Evolutionary conservation across 2,329 filamentous ascomycete species (phyloP), one percentile per base, ranked within the genome.

Genomic region (Aspergillus novoparasiticus): DNA sequence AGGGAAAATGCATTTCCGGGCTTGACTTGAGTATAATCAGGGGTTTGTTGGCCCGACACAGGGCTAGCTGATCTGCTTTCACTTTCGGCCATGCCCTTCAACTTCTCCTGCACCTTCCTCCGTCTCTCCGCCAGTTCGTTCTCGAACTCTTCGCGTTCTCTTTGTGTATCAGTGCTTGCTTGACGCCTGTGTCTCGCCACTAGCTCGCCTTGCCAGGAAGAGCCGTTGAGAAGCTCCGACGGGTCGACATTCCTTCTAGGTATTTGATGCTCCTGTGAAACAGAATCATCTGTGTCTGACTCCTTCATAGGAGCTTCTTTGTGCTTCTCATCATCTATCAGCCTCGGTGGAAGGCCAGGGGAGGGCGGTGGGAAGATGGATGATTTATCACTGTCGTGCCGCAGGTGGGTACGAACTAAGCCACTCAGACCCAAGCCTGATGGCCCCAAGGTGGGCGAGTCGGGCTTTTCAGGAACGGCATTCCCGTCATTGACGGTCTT

Each of bases 391-490:
- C 94, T 98, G 66, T 90, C 88, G 39, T 88, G 88, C 57, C 95
- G 88, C 46, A 98, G 81, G 81, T 98, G 95, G 65, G 94, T 90
- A 36, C 90, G 88, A 53, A 97, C 89, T 82, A 97, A 86, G 2
- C 90, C 91, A 71, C 90, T 94, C 19, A 97, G 82, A 1, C 92
- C 93, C 21, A 78, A 68, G 3, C 76, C 78, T 0, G 91, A 64
- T 28, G 77, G 89, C 2, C 90, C 90, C 6, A 97, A 80, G 0
- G 92, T 96, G 0, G 94, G 93, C 0, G 93, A 96, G 71, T 96
- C 92, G 5, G 77, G 74, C 45, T 75, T 71, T 53, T 74, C 70
- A 3, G 74, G 70, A 45, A 64, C 50, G 55, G 63, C 57, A 28
- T 69, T 65, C 0, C 51, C 55, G 26, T 48, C 53, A 16, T 59